Evolutionary conservation across 352 stramenopile species (phyloP).

Genomic region (Aphanomyces invadans): DNA sequence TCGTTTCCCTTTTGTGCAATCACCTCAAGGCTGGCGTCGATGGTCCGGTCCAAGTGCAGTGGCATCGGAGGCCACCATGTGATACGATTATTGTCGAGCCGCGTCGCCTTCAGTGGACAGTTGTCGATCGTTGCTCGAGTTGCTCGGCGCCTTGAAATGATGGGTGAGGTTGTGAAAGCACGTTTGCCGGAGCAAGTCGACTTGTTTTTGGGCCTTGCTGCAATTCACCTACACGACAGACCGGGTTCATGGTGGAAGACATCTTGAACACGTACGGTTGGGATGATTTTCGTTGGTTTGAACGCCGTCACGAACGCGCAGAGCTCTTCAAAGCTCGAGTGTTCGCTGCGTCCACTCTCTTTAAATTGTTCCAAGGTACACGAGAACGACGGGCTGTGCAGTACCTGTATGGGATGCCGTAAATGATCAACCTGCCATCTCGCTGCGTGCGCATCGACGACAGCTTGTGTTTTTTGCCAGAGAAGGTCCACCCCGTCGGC

Average conservation of each 20-base stretch:
- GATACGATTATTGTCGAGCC: too few species aligned
- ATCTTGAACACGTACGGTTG: constrained; percentile 64
- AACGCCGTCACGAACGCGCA: constrained; percentile 86
- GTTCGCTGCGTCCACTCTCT: constrained; percentile 65
- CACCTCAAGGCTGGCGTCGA: too few species aligned
- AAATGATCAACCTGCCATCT: constrained; percentile 81
- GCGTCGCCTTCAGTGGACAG: too few species aligned
- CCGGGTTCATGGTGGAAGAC: not conserved
- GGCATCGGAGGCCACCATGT: too few species aligned
- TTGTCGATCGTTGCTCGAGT: too few species aligned
- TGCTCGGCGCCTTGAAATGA: constrained; percentile 23
- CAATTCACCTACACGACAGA: constrained; percentile 57
- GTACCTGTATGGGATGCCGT: constrained; percentile 90
- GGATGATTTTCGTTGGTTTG: constrained; percentile 85
- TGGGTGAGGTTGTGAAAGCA: constrained; percentile 26
- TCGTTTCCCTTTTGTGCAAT: too few species aligned
- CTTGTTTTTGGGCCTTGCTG: constrained; percentile 55
- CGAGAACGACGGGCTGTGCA: not conserved
- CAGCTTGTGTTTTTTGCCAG: constrained; percentile 39
- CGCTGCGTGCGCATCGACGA: constrained; percentile 72
- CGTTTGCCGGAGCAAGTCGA: constrained; percentile 50
- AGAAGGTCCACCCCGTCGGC: constrained; percentile 91
- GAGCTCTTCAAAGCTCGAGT: constrained; percentile 94
- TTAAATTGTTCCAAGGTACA: not conserved
- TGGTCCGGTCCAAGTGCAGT: too few species aligned